Percentiles rank a stretch among this genome's conserved stretches.
Evolutionary conservation across 352 stramenopile species (phyloP).

Genomic region (Pseudoperonospora humuli): DNA sequence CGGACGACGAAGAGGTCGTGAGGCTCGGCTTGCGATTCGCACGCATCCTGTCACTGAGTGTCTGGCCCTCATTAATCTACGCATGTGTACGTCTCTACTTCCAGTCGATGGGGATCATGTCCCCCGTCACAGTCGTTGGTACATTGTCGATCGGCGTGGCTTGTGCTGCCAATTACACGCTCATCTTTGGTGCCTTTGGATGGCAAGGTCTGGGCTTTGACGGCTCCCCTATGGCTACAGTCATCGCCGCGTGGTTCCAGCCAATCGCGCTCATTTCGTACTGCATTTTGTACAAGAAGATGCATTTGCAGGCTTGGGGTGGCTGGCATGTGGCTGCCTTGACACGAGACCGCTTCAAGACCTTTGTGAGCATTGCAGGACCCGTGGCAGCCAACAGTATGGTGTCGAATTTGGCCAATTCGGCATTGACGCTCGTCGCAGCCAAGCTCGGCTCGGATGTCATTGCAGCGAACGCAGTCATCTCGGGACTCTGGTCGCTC

Average conservation of each 20-base stretch:
- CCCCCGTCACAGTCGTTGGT: slow-evolving; percentile 61
- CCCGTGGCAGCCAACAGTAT: slow-evolving; percentile 58
- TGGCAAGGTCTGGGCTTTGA: slow-evolving; percentile 64
- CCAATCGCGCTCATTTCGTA: slow-evolving; percentile 66
- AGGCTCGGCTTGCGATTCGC: slow-evolving; percentile 57
- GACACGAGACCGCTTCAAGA: slow-evolving; percentile 47
- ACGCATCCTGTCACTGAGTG: slow-evolving; percentile 69
- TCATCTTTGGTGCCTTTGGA: slow-evolving; percentile 51
- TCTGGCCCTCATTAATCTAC: slow-evolving; percentile 71
- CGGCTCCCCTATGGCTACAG: slow-evolving; percentile 63
- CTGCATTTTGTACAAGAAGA: slow-evolving; percentile 66
- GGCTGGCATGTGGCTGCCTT: slow-evolving; percentile 59
- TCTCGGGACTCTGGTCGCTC: slow-evolving; percentile 56
- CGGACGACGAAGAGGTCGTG: slow-evolving; percentile 56
- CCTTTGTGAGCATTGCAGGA: slow-evolving; percentile 58
- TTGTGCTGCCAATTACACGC: slow-evolving; percentile 51
- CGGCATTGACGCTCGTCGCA: slow-evolving; percentile 56
- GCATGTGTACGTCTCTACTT: slow-evolving; percentile 77
- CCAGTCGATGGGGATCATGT: slow-evolving; percentile 77
- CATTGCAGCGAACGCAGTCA: slow-evolving; percentile 69
- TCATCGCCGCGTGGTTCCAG: slow-evolving; percentile 78
- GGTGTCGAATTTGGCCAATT: slow-evolving; percentile 68
- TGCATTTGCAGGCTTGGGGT: slow-evolving; percentile 61
- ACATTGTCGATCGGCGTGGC: slow-evolving; percentile 59
- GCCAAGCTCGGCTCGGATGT: slow-evolving; percentile 65